Conservation (phyloP, 768 basidiomycete species). For the Suillus weaverae region DNA sequence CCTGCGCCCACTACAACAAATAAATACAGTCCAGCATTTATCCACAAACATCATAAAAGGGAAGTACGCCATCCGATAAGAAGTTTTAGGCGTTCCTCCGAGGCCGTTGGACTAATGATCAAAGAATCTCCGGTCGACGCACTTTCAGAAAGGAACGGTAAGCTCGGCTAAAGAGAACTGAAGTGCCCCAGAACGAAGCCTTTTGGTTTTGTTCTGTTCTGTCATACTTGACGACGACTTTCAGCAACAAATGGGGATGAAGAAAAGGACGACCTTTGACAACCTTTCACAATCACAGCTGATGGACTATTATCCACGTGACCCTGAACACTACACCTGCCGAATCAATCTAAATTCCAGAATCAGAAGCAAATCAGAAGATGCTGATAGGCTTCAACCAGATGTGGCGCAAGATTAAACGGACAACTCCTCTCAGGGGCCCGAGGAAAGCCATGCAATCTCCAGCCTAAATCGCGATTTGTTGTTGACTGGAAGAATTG, state of each 20-base stretch:
- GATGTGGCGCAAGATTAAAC: slow-evolving; percentile 3
- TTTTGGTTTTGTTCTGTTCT: background rate
- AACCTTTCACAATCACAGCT: slow-evolving; percentile 4
- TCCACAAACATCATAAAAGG: background rate
- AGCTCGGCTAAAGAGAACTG: background rate
- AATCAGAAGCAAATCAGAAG: background rate
- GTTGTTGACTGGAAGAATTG: background rate
- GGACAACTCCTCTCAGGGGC: background rate
- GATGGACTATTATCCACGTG: slow-evolving; percentile 3
- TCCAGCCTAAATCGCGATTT: background rate
- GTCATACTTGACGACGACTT: background rate
- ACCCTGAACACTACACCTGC: slow-evolving; percentile 6
- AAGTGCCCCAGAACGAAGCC: background rate
- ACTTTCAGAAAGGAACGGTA: background rate
- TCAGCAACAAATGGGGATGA: slow-evolving; percentile 6
- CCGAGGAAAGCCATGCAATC: background rate
- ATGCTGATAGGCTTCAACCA: slow-evolving; percentile 3
- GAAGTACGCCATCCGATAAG: slow-evolving; percentile 5
- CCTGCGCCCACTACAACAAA: slow-evolving; percentile 7
- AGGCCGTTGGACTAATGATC: background rate
- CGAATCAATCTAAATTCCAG: background rate
- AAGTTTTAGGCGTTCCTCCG: background rate
- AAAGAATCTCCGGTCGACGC: background rate
- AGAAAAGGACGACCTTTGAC: slow-evolving; percentile 7
- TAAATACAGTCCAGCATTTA: background rate